phyloP scores from a whole-genome alignment of 768 basidiomycete species.

The Lactarius tabidus region DNA sequence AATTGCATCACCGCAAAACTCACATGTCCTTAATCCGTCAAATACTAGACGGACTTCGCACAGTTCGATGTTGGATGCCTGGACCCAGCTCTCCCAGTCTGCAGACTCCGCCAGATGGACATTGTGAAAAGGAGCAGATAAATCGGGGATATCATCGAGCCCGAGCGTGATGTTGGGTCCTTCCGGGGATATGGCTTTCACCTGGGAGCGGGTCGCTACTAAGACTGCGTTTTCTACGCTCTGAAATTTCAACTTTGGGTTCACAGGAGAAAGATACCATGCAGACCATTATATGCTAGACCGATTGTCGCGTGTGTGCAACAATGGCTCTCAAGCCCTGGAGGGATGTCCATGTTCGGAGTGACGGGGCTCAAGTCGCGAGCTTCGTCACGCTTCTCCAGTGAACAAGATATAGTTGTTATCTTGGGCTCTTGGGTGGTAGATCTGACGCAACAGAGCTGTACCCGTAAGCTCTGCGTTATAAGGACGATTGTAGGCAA shows the following conservation, averaged over 20 bases:
- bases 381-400: conserved; percentile 16
- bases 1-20: conserved; percentile 1
- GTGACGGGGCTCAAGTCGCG: conserved; percentile 7
- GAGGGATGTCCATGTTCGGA: conserved; percentile 1
- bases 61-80: conserved; percentile 20
- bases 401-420: conserved; percentile 21
- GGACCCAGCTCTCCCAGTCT: conserved; percentile 26
- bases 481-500: conserved; percentile 20
- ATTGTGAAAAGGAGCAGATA: conserved; percentile 14
- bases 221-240: conserved; percentile 21
- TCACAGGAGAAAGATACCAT: background rate
- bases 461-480: conserved; percentile 21
- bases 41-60: conserved; percentile 23
- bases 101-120: conserved; percentile 11
- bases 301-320: conserved; percentile 25
- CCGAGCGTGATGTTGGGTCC: conserved; percentile 11
- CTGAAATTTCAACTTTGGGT: conserved; percentile 2
- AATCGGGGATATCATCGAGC: conserved; percentile 11
- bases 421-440: conserved; percentile 3
- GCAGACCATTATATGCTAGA: conserved; percentile 23
- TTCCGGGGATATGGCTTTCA: conserved; percentile 7
- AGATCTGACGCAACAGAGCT: conserved; percentile 9
- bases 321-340: conserved; percentile 7
- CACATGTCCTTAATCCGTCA: conserved; percentile 16
- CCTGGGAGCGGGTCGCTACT: conserved; percentile 24